Evolutionary conservation across 164 flowering plant genomes (phyloP).

Genomic region (Taxillus chinensis): DNA sequence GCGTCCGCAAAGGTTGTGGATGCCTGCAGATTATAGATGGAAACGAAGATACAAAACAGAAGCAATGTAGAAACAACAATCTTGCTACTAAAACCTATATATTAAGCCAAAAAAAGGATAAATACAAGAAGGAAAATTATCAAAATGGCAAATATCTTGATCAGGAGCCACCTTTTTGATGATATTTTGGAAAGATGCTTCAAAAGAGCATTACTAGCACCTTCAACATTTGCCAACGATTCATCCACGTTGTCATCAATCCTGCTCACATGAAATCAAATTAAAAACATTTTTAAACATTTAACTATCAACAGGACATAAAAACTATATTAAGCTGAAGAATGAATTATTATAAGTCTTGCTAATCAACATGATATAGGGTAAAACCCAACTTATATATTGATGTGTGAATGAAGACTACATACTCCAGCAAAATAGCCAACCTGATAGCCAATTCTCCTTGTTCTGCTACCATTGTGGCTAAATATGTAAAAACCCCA

Average conservation of each 20-base stretch:
- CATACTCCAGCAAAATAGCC: slow-evolving; percentile 3
- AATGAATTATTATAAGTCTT: not conserved
- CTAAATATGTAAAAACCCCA: slow-evolving; percentile 79
- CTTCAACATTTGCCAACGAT: slow-evolving; percentile 68
- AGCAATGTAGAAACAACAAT: too few relatives aligned
- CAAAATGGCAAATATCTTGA: slow-evolving; percentile 66
- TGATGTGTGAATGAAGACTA: not conserved
- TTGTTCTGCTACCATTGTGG: slow-evolving; percentile 85
- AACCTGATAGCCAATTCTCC: slow-evolving; percentile 92
- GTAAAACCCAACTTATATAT: not conserved
- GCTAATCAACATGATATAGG: not conserved
- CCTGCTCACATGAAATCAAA: slow-evolving; percentile 32
- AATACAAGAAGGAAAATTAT: slow-evolving; percentile 60
- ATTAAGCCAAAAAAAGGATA: slow-evolving; percentile 48
- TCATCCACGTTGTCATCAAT: slow-evolving; percentile 94
- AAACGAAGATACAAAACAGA: too few relatives aligned
- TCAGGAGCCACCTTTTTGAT: slow-evolving; percentile 78
- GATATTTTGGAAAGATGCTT: slow-evolving; percentile 63
- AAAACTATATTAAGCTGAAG: not conserved
- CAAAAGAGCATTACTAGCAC: slow-evolving; percentile 61
- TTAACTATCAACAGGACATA: not conserved
- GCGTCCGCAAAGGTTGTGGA: too few relatives aligned
- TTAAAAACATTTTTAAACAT: not conserved
- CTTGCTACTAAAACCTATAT: not conserved
- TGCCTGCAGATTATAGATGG: too few relatives aligned